A percentile compares a stretch with the other conserved stretches of the same genome.
Evolutionary conservation across 257 asterid genomes (phyloP).

Genomic region (Gentiana macrophylla): DNA sequence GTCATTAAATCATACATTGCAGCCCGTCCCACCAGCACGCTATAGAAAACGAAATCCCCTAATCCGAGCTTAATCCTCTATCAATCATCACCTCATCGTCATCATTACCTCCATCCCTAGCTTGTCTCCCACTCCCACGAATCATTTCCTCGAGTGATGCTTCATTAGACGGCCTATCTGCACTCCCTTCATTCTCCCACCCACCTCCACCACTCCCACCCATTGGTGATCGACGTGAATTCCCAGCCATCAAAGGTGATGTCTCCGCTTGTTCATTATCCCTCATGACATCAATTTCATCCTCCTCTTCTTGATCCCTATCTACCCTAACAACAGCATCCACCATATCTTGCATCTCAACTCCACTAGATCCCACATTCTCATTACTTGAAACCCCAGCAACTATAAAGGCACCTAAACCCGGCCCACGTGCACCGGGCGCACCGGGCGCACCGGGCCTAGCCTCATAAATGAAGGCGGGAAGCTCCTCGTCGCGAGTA

Average conservation of each 20-base stretch:
- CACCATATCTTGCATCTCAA: constrained; percentile 44
- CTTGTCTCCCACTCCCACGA: constrained; percentile 20
- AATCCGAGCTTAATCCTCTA: constrained; percentile 81
- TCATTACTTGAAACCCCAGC: constrained; percentile 23
- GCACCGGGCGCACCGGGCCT: constrained; percentile 46
- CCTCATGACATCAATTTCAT: constrained; percentile 23
- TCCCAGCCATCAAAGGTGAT: constrained; percentile 53
- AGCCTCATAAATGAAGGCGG: constrained; percentile 85
- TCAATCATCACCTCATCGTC: constrained; percentile 18
- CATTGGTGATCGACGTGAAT: constrained; percentile 10
- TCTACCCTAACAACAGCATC: background rate
- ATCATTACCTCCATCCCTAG: constrained; percentile 17
- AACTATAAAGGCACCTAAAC: constrained; percentile 38
- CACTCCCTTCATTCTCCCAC: constrained; percentile 13
- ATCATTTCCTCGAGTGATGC: constrained; percentile 9
- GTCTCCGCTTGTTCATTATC: constrained; percentile 21
- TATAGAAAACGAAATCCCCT: constrained; percentile 89
- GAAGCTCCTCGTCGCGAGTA: constrained; percentile 72
- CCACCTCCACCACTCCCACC: background rate
- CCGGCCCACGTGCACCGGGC: constrained; percentile 29
- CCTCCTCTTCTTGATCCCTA: constrained; percentile 29
- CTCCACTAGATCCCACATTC: constrained; percentile 4
- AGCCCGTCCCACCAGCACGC: constrained; percentile 94
- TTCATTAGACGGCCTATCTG: constrained; percentile 7
- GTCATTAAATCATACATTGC: constrained; percentile 98